These are phyloP conservation scores for Thermomucor indicae-seudaticae DNA, from an alignment of 371 early-diverging fungal species.

Conservation along the genomic window DNA sequence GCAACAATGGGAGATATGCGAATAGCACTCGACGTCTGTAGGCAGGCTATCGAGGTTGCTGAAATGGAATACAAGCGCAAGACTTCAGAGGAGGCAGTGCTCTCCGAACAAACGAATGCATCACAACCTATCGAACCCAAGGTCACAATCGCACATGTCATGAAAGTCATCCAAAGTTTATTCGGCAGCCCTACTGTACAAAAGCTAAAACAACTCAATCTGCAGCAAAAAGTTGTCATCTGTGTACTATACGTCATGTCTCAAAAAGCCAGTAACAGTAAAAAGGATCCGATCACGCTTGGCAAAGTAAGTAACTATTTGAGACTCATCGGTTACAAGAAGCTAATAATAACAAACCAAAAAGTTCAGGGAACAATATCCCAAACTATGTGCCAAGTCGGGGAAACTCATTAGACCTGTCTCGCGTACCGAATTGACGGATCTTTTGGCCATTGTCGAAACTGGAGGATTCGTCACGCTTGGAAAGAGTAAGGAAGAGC, in stretches of 20 bases:
- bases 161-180: slow-evolving; percentile 62
- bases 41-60: slow-evolving; percentile 79
- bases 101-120: slow-evolving; percentile 21
- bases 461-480: slow-evolving; percentile 64
- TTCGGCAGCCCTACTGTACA: slow-evolving; percentile 62
- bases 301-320: slow-evolving; percentile 49
- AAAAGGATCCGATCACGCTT: slow-evolving; percentile 41
- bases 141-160: slow-evolving; percentile 78
- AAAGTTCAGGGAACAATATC: slow-evolving; percentile 58
- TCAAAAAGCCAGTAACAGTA: slow-evolving; percentile 11
- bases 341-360: no score
- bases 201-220: slow-evolving; percentile 62
- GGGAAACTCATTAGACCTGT: slow-evolving; percentile 54
- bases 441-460: slow-evolving; percentile 72
- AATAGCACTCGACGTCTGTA: slow-evolving; percentile 88
- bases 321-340: no score
- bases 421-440: slow-evolving; percentile 72
- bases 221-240: slow-evolving; percentile 81
- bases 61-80: slow-evolving; percentile 59
- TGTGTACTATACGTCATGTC: slow-evolving; percentile 44
- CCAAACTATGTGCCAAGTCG: slow-evolving; percentile 34
- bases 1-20: slow-evolving; percentile 89
- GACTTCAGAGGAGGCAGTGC: slow-evolving; percentile 9
- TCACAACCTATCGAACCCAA: slow-evolving; percentile 17
- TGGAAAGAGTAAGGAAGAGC: slow-evolving; percentile 49